Base-by-base conservation (phyloP, 129 eudicot species). In the Centaurea solstitialis region DNA sequence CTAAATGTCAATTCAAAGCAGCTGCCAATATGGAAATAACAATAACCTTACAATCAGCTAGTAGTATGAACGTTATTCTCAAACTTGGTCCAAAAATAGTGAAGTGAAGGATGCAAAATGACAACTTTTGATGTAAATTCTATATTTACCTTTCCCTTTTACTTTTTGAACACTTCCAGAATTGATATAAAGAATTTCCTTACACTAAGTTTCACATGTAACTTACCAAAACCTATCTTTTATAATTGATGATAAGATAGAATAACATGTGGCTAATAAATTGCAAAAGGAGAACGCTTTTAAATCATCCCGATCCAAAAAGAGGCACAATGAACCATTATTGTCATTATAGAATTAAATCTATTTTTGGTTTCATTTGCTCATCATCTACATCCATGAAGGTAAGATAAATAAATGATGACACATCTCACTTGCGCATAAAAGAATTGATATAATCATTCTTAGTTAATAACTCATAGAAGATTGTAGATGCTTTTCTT, bases 61-160 rank as follows among this genome's bases (percentile, higher is more conserved):
- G 64, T 53, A 53, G 64, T 53, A 53, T 53, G 64, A 53, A 53
- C 64, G 17, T 53, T 53, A 53, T 53, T 53, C 17, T 20, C 3
- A 53, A 53, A 53, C 64, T 53, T 53, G 64, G 9, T 53, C 22
- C 64, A 20, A 53, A 53, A 53, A 53, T 9, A 17, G 64, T 17
- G 17, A 53, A 53, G 64, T n/a, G 22, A 53, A 22, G 37, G 30
- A 61, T 59, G 70, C 70, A 50, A 15, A 69, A 79, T 70, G 73
- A 24, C 53, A 26, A 43, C 68, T 40, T 37, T 10, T 38, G 72
- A 72, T 11, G 45, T 33, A 40, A 61, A 23, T 22, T 59, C 9
- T 38, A 37, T 53, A 57, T 53, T 23, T 22, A 72, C 72, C 35
- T 45, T 15, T 59, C 7, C 0, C 72, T 61, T 80, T 59, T 59